phyloP scores from a whole-genome alignment of 1,139 yeast species.

The Saccharomyces hybrid region DNA sequence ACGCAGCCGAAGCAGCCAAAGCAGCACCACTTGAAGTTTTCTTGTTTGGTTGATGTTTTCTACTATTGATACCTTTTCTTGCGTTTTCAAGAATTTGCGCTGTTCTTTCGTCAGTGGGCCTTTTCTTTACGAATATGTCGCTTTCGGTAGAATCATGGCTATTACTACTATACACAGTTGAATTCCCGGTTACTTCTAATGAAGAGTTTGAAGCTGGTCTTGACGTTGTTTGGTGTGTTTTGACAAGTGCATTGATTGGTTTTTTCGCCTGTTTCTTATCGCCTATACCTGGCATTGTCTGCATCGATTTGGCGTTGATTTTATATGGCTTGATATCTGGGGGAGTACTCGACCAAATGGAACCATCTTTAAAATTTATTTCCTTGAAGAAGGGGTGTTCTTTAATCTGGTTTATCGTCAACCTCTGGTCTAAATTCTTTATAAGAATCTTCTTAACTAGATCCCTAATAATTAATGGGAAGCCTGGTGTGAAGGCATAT shows the following conservation, averaged over 20 bases:
- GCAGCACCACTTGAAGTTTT: constrained; percentile 29
- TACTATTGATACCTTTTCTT: constrained; percentile 18
- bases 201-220: not conserved
- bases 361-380: constrained; percentile 51
- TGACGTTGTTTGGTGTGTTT: not conserved
- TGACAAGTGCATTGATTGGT: not conserved
- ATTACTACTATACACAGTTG: constrained; percentile 11
- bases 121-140: constrained; percentile 6
- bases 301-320: constrained; percentile 40
- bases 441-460: constrained; percentile 63
- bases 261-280: constrained; percentile 20
- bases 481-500: constrained; percentile 72
- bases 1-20: constrained; percentile 8
- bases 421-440: constrained; percentile 60
- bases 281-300: constrained; percentile 34
- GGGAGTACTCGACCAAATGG: constrained; percentile 62
- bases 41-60: constrained; percentile 16
- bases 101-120: constrained; percentile 26
- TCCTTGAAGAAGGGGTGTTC: constrained; percentile 67
- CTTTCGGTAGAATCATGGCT: constrained; percentile 11
- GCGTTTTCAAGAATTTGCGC: constrained; percentile 27
- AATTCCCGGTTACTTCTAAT: not conserved
- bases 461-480: constrained; percentile 64
- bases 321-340: constrained; percentile 78
- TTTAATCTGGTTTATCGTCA: constrained; percentile 63